phyloP scores from a whole-genome alignment of 2,329 filamentous ascomycete species.

The Emergomyces pasteurianus region DNA sequence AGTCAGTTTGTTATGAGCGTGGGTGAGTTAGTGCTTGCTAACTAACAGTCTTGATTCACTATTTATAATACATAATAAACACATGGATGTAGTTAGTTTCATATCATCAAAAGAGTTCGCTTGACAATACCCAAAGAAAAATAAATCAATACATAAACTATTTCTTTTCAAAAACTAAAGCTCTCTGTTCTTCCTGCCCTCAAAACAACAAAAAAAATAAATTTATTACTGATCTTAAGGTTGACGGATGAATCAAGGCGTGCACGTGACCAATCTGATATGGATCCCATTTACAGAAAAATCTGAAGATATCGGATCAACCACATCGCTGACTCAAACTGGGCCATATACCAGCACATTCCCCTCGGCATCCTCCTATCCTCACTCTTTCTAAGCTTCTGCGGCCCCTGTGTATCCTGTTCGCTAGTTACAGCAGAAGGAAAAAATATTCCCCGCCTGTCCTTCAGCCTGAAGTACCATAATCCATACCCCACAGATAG shows the following conservation, averaged over 20 bases:
- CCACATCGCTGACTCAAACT: neutral
- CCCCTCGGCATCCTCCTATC: neutral
- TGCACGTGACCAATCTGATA: neutral
- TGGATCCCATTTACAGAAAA: neutral
- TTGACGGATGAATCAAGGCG: neutral
- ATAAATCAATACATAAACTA: too few species aligned
- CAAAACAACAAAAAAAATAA: too few species aligned
- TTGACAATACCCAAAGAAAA: too few species aligned
- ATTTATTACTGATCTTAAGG: too few species aligned
- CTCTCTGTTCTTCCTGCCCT: too few species aligned
- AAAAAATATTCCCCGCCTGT: neutral
- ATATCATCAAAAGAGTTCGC: too few species aligned
- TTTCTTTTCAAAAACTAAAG: too few species aligned
- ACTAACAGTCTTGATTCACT: too few species aligned
- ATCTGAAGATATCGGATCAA: neutral
- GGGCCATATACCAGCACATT: neutral
- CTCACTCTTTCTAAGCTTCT: neutral
- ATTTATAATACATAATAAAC: too few species aligned
- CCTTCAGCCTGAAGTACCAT: neutral
- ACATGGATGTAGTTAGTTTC: too few species aligned
- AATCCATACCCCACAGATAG: neutral
- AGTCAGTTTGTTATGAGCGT: too few species aligned
- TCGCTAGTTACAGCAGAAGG: neutral
- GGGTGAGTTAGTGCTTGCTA: too few species aligned
- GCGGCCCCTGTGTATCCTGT: neutral